These are phyloP conservation scores for Polyplosphaeria fusca DNA, from an alignment of 495 filamentous ascomycete species.

Conservation along the genomic window DNA sequence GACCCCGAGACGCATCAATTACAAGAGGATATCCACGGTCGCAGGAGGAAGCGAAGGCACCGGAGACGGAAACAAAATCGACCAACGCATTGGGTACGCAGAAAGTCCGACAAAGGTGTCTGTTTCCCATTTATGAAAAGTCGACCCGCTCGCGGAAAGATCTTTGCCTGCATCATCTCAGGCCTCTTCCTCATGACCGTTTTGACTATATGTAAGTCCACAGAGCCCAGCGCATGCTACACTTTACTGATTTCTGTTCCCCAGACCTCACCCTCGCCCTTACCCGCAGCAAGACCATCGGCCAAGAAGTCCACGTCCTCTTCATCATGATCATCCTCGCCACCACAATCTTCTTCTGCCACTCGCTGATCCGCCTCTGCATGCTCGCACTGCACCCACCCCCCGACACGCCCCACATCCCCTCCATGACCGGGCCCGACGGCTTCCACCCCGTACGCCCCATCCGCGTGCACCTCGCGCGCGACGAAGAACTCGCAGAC, in stretches of 20 bases:
- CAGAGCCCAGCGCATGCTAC: too few relatives aligned
- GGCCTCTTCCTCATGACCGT: slow-evolving; percentile 33
- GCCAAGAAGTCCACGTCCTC: slow-evolving; percentile 67
- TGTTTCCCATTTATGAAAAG: slow-evolving; percentile 20
- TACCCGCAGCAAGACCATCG: slow-evolving; percentile 50
- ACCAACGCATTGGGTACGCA: slow-evolving; percentile 21
- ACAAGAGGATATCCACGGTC: slow-evolving; percentile 11
- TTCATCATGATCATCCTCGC: slow-evolving; percentile 72
- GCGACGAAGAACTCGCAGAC: slow-evolving; percentile 37
- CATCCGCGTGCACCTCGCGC: slow-evolving; percentile 40
- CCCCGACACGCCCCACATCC: slow-evolving; percentile 20
- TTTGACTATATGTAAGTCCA: slow-evolving; percentile 32
- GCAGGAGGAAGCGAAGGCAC: not conserved
- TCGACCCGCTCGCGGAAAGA: slow-evolving; percentile 24
- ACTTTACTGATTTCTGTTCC: too few relatives aligned
- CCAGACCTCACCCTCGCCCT: slow-evolving; percentile 68
- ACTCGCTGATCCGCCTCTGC: slow-evolving; percentile 69
- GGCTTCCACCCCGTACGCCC: slow-evolving; percentile 39
- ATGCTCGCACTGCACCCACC: slow-evolving; percentile 49
- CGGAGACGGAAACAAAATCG: slow-evolving; percentile 8
- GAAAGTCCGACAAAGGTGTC: slow-evolving; percentile 3
- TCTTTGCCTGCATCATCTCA: slow-evolving; percentile 28
- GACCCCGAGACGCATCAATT: slow-evolving; percentile 31
- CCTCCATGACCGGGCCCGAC: slow-evolving; percentile 34
- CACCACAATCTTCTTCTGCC: slow-evolving; percentile 73